phyloP scores from a whole-genome alignment of 192 early-diverging fungal species.

The Geosiphon pyriformis region DNA sequence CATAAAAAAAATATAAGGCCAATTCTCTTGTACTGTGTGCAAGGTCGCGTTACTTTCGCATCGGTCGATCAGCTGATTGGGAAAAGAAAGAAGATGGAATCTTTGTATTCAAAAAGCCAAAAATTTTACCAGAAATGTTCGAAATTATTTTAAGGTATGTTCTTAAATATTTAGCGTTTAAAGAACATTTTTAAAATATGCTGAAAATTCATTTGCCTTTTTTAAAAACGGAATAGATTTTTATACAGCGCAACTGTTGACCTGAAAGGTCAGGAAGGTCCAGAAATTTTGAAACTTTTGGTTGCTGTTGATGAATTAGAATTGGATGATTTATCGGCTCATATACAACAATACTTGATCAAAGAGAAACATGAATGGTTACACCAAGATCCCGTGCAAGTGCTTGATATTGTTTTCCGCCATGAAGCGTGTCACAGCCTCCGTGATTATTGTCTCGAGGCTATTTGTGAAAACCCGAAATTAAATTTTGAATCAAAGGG shows the following conservation, averaged over 20 bases:
- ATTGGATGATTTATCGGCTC: background rate
- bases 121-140: slow-evolving; percentile 12
- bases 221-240: no score
- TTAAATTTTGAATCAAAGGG: no score
- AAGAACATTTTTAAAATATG: background rate
- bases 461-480: no score
- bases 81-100: slow-evolving; percentile 13
- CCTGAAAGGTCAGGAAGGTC: background rate
- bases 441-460: no score
- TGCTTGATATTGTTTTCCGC: no score
- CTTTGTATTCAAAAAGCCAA: slow-evolving; percentile 16
- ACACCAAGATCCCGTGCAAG: no score
- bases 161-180: no score
- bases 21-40: slow-evolving; percentile 2
- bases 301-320: slow-evolving; percentile 19
- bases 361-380: no score
- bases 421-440: no score
- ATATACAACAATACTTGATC: no score
- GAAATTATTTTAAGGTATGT: slow-evolving; percentile 7
- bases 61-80: slow-evolving; percentile 6
- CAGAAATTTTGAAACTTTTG: slow-evolving; percentile 11
- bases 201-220: background rate
- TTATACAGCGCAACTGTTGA: slow-evolving; percentile 15
- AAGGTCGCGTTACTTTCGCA: slow-evolving; percentile 13
- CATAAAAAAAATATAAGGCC: slow-evolving; percentile 2